Evolutionary conservation across 805 yeast genomes (phyloP), one percentile per base, ranked within the genome.

Genomic region (Saccharomycopsis schoenii): DNA sequence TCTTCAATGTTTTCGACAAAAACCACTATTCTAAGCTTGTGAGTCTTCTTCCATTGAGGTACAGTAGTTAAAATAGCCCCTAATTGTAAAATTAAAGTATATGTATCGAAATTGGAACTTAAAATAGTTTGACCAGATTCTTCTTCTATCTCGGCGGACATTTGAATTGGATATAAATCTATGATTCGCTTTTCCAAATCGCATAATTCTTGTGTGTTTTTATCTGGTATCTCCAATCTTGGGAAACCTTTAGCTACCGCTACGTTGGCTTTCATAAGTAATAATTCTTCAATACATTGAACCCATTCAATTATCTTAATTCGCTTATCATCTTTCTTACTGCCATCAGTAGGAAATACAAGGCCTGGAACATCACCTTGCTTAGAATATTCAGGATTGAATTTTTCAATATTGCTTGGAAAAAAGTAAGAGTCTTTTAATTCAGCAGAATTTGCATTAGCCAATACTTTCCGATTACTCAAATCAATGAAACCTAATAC

Each of bases 121-220:
- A 86, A 69, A 1, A 88, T 84, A 17, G 86, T 82, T 60, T 81
- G 81, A 4, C 92, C 92, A 58, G 82, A 79, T 25, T 80, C 81
- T 60, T 85, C 83, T 55, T 83, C 78, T 58, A 89, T 82, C 52
- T 85, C 83, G 0, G 96, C 93, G 2, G 96, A 85, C 97, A 94
- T 94, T 68, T 94, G 99, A 66, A 94, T 92, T 0, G 99, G 99
- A 71, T 96, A 94, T 43, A 94, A 74, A 71, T 94, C 99, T 68
- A 94, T 91, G 66, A 76, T 86, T 64, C 80, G 78, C 63, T 77
- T 79, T 34, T 72, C 67, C 0, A 68, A 66, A 15, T 69, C 67
- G 1, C 68, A 66, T 19, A 74, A 56, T 14, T 69, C 70, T 25
- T 36, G 39, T 2, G 42, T 57, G 9, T 70, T 66, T 17, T 72